phyloP scores from a whole-genome alignment of 2,329 filamentous ascomycete genomes.

The Hypoxylon sp. region DNA sequence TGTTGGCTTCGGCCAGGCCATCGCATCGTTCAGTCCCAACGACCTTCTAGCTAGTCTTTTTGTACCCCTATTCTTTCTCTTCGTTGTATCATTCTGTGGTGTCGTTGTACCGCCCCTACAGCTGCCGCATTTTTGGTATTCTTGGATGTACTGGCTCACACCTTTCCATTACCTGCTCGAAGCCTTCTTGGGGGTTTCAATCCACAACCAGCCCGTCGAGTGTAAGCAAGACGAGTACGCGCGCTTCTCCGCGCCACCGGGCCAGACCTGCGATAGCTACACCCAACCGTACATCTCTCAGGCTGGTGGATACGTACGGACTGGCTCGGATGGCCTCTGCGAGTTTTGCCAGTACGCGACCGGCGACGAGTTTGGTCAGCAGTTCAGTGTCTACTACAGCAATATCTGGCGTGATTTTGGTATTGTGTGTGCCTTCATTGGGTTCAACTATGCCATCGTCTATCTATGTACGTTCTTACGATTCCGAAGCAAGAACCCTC shows the following conservation, averaged over 20 bases:
- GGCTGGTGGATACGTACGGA: slow-evolving; percentile 68
- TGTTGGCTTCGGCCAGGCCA: slow-evolving; percentile 50
- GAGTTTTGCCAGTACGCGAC: slow-evolving; percentile 69
- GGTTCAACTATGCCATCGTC: slow-evolving; percentile 65
- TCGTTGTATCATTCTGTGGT: slow-evolving; percentile 75
- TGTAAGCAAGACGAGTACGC: slow-evolving; percentile 67
- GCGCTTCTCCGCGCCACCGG: slow-evolving; percentile 65
- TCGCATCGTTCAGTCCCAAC: slow-evolving; percentile 72
- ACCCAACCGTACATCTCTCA: slow-evolving; percentile 59
- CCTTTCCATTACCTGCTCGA: slow-evolving; percentile 74
- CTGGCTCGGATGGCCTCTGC: slow-evolving; percentile 64
- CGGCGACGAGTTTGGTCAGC: slow-evolving; percentile 67
- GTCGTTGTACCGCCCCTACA: slow-evolving; percentile 69
- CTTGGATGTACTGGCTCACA: slow-evolving; percentile 72
- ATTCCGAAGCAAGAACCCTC: slow-evolving; percentile 52
- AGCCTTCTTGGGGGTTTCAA: slow-evolving; percentile 64
- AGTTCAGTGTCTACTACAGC: slow-evolving; percentile 67
- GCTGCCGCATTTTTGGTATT: slow-evolving; percentile 69
- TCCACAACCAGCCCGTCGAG: slow-evolving; percentile 62
- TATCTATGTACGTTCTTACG: slow-evolving; percentile 51
- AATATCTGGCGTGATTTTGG: slow-evolving; percentile 73
- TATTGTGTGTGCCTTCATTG: slow-evolving; percentile 69
- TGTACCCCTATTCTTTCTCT: slow-evolving; percentile 75
- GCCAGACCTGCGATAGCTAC: slow-evolving; percentile 68
- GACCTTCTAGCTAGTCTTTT: slow-evolving; percentile 71